Conservation (phyloP, 176 grass and related monocot genomes). For the Ampelocalamus luodianensis region DNA sequence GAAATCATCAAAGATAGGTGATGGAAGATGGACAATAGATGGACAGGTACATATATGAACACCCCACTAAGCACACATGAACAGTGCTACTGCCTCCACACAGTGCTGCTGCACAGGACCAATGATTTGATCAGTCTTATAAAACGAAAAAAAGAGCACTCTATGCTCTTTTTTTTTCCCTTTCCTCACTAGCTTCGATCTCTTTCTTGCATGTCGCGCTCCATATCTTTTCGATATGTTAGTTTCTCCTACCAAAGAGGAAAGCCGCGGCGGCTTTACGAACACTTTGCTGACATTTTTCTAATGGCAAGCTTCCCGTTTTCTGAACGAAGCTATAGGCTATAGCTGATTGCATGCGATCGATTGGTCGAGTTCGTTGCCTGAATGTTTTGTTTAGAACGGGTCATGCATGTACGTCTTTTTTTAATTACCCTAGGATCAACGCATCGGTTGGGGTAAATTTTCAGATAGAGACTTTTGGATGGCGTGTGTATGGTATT, state of each 20-base stretch:
- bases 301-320: constrained; percentile 26
- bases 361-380: not conserved
- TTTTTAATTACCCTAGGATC: not conserved
- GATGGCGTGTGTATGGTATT: not conserved
- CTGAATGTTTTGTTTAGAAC: not conserved
- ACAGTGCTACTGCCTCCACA: not conserved
- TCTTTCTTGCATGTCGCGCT: constrained; percentile 39
- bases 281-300: not conserved
- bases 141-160: not conserved
- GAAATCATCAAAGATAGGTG: not conserved
- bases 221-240: not conserved
- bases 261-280: not conserved
- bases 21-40: too few relatives aligned
- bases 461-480: not conserved
- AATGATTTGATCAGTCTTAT: constrained; percentile 28
- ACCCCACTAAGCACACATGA: not conserved
- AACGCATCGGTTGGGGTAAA: not conserved
- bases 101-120: not conserved
- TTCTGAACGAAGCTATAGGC: constrained; percentile 20
- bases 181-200: not conserved
- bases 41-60: not conserved
- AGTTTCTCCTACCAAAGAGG: constrained; percentile 5
- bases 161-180: not conserved
- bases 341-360: not conserved
- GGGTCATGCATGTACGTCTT: not conserved